Conservation (phyloP, 2,329 filamentous ascomycete species). For the Clonostachys rosea region DNA sequence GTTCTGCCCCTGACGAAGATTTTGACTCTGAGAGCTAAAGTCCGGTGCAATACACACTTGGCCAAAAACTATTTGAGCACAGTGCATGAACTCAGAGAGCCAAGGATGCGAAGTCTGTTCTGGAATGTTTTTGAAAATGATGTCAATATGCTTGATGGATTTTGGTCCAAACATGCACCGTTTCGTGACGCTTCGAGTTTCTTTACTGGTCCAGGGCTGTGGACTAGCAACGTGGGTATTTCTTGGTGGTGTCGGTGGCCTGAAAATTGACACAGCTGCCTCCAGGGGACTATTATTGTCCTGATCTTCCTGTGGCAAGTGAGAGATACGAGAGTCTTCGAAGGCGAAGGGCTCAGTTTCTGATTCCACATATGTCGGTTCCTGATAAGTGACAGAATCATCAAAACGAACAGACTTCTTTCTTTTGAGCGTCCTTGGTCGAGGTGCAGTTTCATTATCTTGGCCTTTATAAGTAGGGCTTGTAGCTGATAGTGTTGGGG, state of each 20-base stretch:
- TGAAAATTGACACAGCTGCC: too few relatives aligned
- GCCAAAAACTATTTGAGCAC: constrained; percentile 20
- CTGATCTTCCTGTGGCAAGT: too few relatives aligned
- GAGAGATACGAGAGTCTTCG: too few relatives aligned
- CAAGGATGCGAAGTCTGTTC: constrained; percentile 9
- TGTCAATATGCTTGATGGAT: background rate
- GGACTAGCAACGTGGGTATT: too few relatives aligned
- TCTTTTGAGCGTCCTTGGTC: too few relatives aligned
- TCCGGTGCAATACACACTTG: constrained; percentile 25
- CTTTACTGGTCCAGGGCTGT: too few relatives aligned
- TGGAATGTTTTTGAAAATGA: constrained; percentile 1
- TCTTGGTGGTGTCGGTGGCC: too few relatives aligned
- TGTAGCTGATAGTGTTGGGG: too few relatives aligned
- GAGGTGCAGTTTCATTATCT: too few relatives aligned
- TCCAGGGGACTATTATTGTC: too few relatives aligned
- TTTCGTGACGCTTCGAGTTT: background rate
- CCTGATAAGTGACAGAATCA: constrained; percentile 3
- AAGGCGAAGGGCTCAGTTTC: too few relatives aligned
- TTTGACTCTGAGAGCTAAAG: constrained; percentile 9
- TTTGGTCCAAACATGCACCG: background rate
- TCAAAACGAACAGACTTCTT: constrained; percentile 19
- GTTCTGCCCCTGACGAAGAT: background rate
- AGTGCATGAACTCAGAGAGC: constrained; percentile 14
- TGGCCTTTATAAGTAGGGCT: too few relatives aligned
- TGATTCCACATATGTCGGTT: background rate